Evolutionary conservation across 257 asterid genomes (phyloP).

Genomic region (Solanum chiquidenum): DNA sequence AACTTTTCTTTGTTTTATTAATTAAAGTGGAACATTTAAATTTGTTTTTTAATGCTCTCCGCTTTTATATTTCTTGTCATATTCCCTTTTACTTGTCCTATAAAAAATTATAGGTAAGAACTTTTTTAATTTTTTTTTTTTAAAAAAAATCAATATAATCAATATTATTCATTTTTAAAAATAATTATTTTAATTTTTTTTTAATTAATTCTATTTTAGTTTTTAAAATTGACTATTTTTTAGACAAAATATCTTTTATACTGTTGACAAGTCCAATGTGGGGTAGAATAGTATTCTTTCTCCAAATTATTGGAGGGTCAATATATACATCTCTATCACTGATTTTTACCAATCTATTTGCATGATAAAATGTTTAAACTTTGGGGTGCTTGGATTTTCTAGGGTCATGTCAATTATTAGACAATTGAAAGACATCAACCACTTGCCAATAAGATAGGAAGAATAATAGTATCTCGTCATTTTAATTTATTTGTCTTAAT

Average conservation of each 20-base stretch:
- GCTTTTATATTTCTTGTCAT: too few relatives aligned
- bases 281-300: neutral
- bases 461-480: accelerated
- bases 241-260: neutral
- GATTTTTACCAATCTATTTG: neutral
- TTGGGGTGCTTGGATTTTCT: neutral
- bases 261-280: neutral
- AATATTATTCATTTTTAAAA: too few relatives aligned
- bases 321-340: neutral
- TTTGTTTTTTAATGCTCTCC: too few relatives aligned
- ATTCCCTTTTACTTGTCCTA: neutral
- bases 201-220: too few relatives aligned
- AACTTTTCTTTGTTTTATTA: too few relatives aligned
- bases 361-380: neutral
- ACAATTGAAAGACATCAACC: neutral
- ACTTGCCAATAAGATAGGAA: neutral
- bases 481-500: too few relatives aligned
- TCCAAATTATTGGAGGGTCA: neutral
- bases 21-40: too few relatives aligned
- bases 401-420: neutral
- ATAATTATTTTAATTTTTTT: too few relatives aligned
- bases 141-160: neutral
- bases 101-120: too few relatives aligned
- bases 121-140: too few relatives aligned
- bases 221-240: too few relatives aligned